phyloP scores from a whole-genome alignment of 2,329 filamentous ascomycete species.

The Huntiella savannae region DNA sequence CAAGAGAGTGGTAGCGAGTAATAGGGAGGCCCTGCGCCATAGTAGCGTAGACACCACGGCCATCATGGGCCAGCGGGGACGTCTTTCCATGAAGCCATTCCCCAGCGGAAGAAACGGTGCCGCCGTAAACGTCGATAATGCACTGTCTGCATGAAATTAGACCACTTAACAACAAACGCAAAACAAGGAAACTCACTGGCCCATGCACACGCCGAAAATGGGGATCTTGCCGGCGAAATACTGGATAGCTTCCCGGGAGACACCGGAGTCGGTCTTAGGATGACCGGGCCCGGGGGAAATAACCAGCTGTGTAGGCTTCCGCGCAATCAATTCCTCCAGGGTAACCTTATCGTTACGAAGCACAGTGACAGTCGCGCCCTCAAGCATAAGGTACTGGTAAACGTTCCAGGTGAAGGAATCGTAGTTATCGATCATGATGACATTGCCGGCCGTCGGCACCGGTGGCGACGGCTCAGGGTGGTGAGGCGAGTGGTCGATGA shows the following conservation, averaged over 20 bases:
- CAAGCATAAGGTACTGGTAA: constrained; percentile 94
- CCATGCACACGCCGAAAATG: constrained; percentile 96
- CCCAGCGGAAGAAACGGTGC: constrained; percentile 76
- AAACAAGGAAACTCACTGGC: constrained; percentile 40
- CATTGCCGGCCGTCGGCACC: constrained; percentile 65
- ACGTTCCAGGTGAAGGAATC: constrained; percentile 99
- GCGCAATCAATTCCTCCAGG: constrained; percentile 61
- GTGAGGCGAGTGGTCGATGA: constrained; percentile 69
- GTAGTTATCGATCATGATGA: constrained; percentile 96
- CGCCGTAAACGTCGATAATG: constrained; percentile 86
- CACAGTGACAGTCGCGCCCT: constrained; percentile 79
- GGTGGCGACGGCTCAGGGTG: constrained; percentile 57
- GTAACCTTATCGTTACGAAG: constrained; percentile 84
- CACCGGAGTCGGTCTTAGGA: constrained; percentile 73
- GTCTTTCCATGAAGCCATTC: constrained; percentile 98
- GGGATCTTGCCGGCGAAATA: constrained; percentile 91
- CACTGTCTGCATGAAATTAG: constrained; percentile 45
- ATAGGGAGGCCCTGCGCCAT: constrained; percentile 67
- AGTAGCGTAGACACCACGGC: constrained; percentile 76
- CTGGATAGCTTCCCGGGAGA: constrained; percentile 79
- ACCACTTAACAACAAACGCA: not conserved
- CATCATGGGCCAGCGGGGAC: constrained; percentile 72
- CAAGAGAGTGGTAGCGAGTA: constrained; percentile 89
- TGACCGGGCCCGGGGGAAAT: constrained; percentile 92
- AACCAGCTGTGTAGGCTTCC: constrained; percentile 81